Evolutionary conservation across 352 stramenopile genomes (phyloP).

Genomic region (Phytophthora ohioensis): DNA sequence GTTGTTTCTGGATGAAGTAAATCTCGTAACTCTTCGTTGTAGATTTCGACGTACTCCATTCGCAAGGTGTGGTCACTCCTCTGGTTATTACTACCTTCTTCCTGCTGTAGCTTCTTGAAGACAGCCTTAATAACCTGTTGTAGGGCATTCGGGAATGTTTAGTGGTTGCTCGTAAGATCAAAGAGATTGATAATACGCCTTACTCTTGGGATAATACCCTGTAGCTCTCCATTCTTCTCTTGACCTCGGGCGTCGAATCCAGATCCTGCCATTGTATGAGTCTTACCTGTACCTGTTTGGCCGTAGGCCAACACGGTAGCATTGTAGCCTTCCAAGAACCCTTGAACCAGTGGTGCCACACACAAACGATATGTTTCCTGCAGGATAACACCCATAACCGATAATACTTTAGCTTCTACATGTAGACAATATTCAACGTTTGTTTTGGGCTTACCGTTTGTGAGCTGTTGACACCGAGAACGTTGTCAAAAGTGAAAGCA

Average conservation of each 20-base stretch:
- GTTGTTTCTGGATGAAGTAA: slow-evolving; percentile 89
- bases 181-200: slow-evolving; percentile 3
- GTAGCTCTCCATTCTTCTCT: slow-evolving; percentile 63
- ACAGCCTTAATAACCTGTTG: slow-evolving; percentile 71
- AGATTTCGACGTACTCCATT: slow-evolving; percentile 98
- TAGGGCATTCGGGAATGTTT: slow-evolving; percentile 1
- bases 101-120: slow-evolving; percentile 68
- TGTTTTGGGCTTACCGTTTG: slow-evolving; percentile 55
- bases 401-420: background rate
- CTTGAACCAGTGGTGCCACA: slow-evolving; percentile 73
- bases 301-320: slow-evolving; percentile 87
- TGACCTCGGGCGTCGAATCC: slow-evolving; percentile 59
- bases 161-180: background rate
- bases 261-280: slow-evolving; percentile 93
- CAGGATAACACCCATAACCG: background rate
- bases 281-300: slow-evolving; percentile 94
- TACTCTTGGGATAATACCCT: slow-evolving; percentile 90
- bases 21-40: slow-evolving; percentile 98
- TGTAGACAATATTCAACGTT: background rate
- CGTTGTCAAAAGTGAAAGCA: slow-evolving; percentile 91
- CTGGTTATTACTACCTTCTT: slow-evolving; percentile 45
- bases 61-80: slow-evolving; percentile 86
- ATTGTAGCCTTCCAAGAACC: slow-evolving; percentile 89
- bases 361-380: slow-evolving; percentile 77
- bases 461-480: slow-evolving; percentile 76